Conservation (phyloP, 805 yeast genomes). For the Cyberlindnera galapagoensis region DNA sequence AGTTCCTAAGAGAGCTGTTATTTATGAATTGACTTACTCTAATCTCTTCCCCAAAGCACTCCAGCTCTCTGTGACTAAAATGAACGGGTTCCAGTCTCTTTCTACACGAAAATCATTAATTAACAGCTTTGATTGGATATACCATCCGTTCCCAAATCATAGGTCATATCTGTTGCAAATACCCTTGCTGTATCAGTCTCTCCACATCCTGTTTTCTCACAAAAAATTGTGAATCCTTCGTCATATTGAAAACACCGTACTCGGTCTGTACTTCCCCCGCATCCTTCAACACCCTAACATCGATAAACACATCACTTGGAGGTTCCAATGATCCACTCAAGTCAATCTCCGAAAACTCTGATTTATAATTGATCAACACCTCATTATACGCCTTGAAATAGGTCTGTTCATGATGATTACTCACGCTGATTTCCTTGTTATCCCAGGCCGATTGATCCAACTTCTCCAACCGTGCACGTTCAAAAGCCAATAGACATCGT, state of each 20-base stretch:
- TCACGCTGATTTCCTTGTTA: constrained; percentile 46
- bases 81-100: no score
- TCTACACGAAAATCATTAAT: background rate
- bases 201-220: constrained; percentile 94
- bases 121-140: background rate
- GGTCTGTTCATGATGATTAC: constrained; percentile 76
- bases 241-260: constrained; percentile 89
- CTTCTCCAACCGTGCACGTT: constrained; percentile 60
- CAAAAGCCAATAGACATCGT: constrained; percentile 82
- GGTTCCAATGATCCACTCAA: constrained; percentile 86
- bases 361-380: constrained; percentile 67
- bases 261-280: constrained; percentile 98
- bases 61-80: no score
- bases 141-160: no score
- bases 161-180: constrained; percentile 60
- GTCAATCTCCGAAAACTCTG: constrained; percentile 76
- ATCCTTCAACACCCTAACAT: constrained; percentile 86
- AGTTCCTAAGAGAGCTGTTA: no score
- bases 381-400: constrained; percentile 69
- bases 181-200: constrained; percentile 89
- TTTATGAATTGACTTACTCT: no score
- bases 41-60: no score
- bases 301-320: constrained; percentile 86
- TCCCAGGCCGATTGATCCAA: constrained; percentile 70
- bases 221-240: constrained; percentile 90